Conservation (phyloP, 169 alveolate species). For the Plasmodium vivax region DNA sequence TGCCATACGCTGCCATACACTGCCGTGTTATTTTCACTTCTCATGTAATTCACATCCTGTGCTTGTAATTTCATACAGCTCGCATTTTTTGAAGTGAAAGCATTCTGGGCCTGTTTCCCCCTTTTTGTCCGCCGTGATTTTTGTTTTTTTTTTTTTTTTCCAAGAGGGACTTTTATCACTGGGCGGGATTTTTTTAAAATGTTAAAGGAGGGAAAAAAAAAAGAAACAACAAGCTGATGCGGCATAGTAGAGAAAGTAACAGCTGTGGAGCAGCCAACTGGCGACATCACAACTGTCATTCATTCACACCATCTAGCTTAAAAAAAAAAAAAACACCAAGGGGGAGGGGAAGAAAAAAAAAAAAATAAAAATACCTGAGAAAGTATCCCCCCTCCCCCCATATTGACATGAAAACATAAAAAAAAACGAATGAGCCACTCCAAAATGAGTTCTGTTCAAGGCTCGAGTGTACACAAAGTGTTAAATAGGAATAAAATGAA, state of each 20-base stretch:
- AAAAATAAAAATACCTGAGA: not conserved
- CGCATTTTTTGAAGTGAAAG: not conserved
- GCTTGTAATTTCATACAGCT: not conserved
- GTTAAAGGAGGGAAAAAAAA: not conserved
- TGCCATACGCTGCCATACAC: not conserved
- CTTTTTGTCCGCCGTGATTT: not conserved
- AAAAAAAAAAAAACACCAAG: not conserved
- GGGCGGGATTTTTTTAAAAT: not conserved
- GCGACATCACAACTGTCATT: not conserved
- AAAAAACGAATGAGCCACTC: not conserved
- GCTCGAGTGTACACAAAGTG: slow-evolving; percentile 28
- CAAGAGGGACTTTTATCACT: not conserved
- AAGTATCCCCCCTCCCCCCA: not conserved
- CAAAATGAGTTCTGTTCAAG: slow-evolving; percentile 37
- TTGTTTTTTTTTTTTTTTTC: not conserved
- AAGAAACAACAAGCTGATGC: not conserved
- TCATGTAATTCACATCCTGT: not conserved
- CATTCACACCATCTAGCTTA: not conserved
- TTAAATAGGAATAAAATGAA: slow-evolving; percentile 22
- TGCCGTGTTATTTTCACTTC: not conserved
- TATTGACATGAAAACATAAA: not conserved
- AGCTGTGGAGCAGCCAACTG: not conserved
- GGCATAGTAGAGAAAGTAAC: not conserved
- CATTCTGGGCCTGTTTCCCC: not conserved
- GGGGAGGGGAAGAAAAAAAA: not conserved